Percentiles rank a stretch among this genome's conserved stretches.
Evolutionary conservation across 129 eudicot species (phyloP).

Genomic region (Glebionis coronaria): DNA sequence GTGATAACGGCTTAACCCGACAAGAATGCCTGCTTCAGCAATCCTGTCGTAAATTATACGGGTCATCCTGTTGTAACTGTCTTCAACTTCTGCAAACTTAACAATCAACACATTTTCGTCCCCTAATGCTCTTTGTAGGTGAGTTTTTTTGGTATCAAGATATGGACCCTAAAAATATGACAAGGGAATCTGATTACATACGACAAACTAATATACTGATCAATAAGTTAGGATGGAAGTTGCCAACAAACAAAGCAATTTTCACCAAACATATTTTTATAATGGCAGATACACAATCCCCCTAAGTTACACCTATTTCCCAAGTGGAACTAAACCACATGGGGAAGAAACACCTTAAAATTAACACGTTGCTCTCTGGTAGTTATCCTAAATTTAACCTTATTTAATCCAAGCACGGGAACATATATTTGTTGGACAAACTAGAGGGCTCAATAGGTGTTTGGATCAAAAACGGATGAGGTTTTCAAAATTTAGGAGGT

Average conservation of each 20-base stretch:
- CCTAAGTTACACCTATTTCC: no score
- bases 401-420: no score
- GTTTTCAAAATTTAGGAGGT: no score
- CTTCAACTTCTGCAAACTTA: conserved; percentile 37
- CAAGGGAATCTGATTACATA: conserved; percentile 5
- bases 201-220: background rate
- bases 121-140: conserved; percentile 59
- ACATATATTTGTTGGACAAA: no score
- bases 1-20: conserved; percentile 54
- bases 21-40: conserved; percentile 49
- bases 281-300: no score
- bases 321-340: no score
- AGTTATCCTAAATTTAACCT: no score
- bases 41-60: conserved; percentile 26
- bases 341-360: no score
- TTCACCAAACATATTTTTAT: conserved; percentile 1
- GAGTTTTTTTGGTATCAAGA: conserved; percentile 44
- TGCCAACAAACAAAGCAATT: background rate
- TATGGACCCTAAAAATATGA: conserved; percentile 57
- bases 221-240: background rate
- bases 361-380: no score
- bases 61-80: conserved; percentile 1
- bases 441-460: no score
- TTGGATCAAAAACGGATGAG: no score
- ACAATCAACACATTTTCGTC: conserved; percentile 72